Base-by-base conservation (phyloP, 2,329 filamentous ascomycete species). In the Hypoxylon sp. region DNA sequence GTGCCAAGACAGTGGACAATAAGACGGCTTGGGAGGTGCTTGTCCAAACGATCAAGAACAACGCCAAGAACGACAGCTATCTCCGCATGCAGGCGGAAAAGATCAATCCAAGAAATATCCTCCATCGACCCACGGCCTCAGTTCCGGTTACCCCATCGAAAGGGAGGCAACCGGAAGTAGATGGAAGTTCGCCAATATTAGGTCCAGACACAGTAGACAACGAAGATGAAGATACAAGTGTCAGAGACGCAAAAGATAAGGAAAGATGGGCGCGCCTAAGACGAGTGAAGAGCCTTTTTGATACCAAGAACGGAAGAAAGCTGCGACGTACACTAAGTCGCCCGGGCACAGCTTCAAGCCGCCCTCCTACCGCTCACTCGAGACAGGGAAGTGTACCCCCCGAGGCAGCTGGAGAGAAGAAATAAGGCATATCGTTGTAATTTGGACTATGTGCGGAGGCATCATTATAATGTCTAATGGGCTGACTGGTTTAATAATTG, bases 251-350 rank as follows among this genome's bases (percentile, higher is more conserved):
- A 48, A 91, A 91, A 76, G 91, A 93, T 67, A 91, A 91, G 78
- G 90, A 92, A 79, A 85, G 91, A 70, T 93, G 91, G 91, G 87
- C 90, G n/a, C 86, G 90, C 72, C 80, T 94, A 70, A 86, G 90
- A 74, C 86, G 88, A 64, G 90, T 94, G 64, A 92, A 92, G 83
- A 92, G 90, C 75, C 80, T 92, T 51, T 89, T 94, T 74, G 89
- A 91, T 69, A 84, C 87, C 5, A 93, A 92, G 78, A 85, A 84
- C 1, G 82, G 84, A 8, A 88, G 84, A 76, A 90, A 86, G 75
- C 78, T 84, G 58, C 81, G 80, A 60, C 80, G 80, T 37, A 79
- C 81, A 3, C 72, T 80, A 17, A 81, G 79, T 59, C 78, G 84
- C 39, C 83, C 85, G 1, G 82, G 80, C 3, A 84, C 82, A 8